These are phyloP conservation scores for Penicillium olsonii DNA, from an alignment of 2,329 filamentous ascomycete species.

Conservation along the genomic window DNA sequence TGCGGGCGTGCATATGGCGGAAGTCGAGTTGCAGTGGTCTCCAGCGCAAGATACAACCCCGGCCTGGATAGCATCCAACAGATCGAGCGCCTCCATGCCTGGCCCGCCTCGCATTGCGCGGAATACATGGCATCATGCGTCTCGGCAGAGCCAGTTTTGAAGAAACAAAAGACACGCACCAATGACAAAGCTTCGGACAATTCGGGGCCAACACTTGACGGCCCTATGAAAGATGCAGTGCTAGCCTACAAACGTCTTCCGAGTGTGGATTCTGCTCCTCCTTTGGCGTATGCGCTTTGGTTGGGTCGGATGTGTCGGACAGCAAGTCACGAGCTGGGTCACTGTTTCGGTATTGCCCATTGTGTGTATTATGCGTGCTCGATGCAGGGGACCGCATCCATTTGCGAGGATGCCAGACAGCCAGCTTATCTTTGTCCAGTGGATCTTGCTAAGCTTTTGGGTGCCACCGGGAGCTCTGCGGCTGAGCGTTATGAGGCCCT, in stretches of 20 bases:
- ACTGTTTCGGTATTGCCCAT: slow-evolving; percentile 67
- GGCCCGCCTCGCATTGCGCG: slow-evolving; percentile 65
- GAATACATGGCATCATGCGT: slow-evolving; percentile 11
- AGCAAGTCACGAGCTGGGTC: slow-evolving; percentile 65
- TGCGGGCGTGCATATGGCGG: slow-evolving; percentile 68
- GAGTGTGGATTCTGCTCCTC: slow-evolving; percentile 1
- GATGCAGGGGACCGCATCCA: slow-evolving; percentile 35
- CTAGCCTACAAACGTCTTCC: slow-evolving; percentile 3
- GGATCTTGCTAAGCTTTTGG: slow-evolving; percentile 28
- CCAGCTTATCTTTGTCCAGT: slow-evolving; percentile 38
- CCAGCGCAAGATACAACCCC: slow-evolving; percentile 63
- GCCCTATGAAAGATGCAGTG: slow-evolving; percentile 10
- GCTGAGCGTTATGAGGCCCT: slow-evolving; percentile 23
- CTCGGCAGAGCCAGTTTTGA: slow-evolving; percentile 2
- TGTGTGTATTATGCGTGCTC: slow-evolving; percentile 51
- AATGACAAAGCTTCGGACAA: not conserved
- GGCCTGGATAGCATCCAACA: slow-evolving; percentile 45
- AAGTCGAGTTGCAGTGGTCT: slow-evolving; percentile 63
- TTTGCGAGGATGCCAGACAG: slow-evolving; percentile 34
- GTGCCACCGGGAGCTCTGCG: slow-evolving; percentile 20
- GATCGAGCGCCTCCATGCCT: slow-evolving; percentile 56
- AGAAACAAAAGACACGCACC: slow-evolving; percentile 4
- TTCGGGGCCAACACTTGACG: not conserved
- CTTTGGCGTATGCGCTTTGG: slow-evolving; percentile 52
- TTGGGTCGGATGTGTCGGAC: slow-evolving; percentile 60